phyloP scores from a whole-genome alignment of 2,329 filamentous ascomycete genomes.

The Xylariomycetidae sp. region DNA sequence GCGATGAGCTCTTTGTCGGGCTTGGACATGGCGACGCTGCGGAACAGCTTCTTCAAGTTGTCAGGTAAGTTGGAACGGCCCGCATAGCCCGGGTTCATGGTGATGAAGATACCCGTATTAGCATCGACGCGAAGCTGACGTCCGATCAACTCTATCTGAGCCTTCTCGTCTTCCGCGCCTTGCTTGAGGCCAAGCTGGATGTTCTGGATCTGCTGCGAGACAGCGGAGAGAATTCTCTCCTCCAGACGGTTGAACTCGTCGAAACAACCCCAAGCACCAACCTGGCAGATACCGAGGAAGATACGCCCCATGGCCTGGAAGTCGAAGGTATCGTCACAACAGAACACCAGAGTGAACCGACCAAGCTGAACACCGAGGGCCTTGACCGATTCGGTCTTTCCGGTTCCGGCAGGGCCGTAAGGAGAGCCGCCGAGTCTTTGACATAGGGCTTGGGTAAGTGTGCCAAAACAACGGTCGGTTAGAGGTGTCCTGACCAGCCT shows the following conservation, averaged over 20 bases:
- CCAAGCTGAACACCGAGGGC: constrained; percentile 93
- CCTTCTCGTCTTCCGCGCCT: constrained; percentile 71
- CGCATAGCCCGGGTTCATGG: constrained; percentile 99
- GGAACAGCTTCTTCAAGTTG: constrained; percentile 99
- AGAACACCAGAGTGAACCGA: constrained; percentile 97
- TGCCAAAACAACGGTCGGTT: constrained; percentile 97
- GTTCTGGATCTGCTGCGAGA: constrained; percentile 98
- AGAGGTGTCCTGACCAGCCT: constrained; percentile 93
- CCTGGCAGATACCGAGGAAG: constrained; percentile 97
- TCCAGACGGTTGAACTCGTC: constrained; percentile 99
- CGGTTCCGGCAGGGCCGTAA: constrained; percentile 94
- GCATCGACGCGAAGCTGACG: constrained; percentile 83
- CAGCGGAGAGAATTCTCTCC: constrained; percentile 93
- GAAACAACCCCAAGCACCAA: constrained; percentile 99
- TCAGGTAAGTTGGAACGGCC: constrained; percentile 96
- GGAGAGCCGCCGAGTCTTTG: constrained; percentile 94
- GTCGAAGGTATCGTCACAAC: constrained; percentile 98
- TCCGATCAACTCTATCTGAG: constrained; percentile 91
- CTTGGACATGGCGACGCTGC: constrained; percentile 99
- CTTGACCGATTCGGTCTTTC: constrained; percentile 99
- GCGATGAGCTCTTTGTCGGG: constrained; percentile 99
- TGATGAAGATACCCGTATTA: constrained; percentile 98
- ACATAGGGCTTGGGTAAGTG: constrained; percentile 90
- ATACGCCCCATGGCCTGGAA: constrained; percentile 99
- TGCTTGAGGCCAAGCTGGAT: constrained; percentile 95